phyloP scores from a whole-genome alignment of 192 early-diverging fungal species.

The Gorgonomyces haynaldii region DNA sequence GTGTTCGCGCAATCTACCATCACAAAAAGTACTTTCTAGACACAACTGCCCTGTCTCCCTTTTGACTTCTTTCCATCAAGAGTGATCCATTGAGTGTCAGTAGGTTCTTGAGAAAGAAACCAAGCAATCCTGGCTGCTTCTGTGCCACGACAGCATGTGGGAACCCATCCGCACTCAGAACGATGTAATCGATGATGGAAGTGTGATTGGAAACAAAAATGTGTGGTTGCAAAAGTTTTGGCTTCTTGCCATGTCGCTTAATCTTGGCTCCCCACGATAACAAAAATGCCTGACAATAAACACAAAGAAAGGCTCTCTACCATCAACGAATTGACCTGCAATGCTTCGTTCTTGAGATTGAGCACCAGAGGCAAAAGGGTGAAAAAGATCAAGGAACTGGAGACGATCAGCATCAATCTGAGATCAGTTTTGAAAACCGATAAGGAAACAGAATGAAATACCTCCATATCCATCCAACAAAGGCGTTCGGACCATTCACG shows the following conservation, averaged over 20 bases:
- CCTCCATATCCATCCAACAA: slow-evolving; percentile 19
- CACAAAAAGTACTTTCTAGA: slow-evolving; percentile 22
- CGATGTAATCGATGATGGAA: slow-evolving; percentile 39
- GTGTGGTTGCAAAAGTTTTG: slow-evolving; percentile 24
- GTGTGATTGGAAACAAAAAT: slow-evolving; percentile 50
- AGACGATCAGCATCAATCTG: slow-evolving; percentile 17
- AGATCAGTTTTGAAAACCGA: slow-evolving; percentile 4
- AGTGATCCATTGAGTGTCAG: slow-evolving; percentile 35
- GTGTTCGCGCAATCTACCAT: slow-evolving; percentile 33
- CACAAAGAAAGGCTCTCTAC: slow-evolving; percentile 29
- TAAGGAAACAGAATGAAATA: slow-evolving; percentile 35
- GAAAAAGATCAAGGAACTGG: slow-evolving; percentile 30
- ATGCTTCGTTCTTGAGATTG: slow-evolving; percentile 20
- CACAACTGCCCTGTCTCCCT: slow-evolving; percentile 35
- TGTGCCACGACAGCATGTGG: slow-evolving; percentile 44
- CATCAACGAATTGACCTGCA: slow-evolving; percentile 13
- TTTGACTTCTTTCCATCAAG: slow-evolving; percentile 40
- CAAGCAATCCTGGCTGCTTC: not conserved
- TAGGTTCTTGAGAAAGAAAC: slow-evolving; percentile 34
- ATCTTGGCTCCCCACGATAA: slow-evolving; percentile 35
- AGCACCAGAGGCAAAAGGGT: slow-evolving; percentile 27
- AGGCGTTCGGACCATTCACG: slow-evolving; percentile 18
- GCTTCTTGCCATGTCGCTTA: slow-evolving; percentile 31
- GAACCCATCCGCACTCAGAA: slow-evolving; percentile 34
- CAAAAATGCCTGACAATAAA: slow-evolving; percentile 41